Percentiles rank a stretch among this genome's conserved stretches.
Conservation (phyloP, 108 stramenopile species). For the Aurantiochytrium sp. region DNA sequence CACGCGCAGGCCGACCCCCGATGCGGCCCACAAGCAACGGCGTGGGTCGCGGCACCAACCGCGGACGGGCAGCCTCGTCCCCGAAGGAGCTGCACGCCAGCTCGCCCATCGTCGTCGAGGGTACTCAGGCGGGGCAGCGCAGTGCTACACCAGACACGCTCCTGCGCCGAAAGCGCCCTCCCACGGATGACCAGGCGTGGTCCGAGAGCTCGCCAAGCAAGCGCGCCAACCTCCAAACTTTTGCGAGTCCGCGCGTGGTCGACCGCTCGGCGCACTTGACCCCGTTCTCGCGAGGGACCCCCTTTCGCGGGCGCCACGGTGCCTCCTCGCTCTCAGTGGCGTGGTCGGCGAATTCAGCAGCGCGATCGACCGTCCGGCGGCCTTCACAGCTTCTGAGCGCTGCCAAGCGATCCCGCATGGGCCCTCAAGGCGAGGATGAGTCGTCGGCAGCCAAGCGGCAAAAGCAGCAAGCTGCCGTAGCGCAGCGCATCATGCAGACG, state of each 20-base stretch:
- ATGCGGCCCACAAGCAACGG: too few species aligned
- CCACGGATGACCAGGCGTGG: not conserved
- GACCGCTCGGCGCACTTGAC: not conserved
- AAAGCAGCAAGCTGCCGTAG: not conserved
- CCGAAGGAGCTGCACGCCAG: too few species aligned
- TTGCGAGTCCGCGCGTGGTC: not conserved
- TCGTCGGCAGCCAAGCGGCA: not conserved
- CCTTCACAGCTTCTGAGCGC: not conserved
- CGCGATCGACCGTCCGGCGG: not conserved
- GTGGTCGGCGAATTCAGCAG: not conserved
- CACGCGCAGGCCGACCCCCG: too few species aligned
- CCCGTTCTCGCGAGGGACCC: not conserved
- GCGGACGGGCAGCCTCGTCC: too few species aligned
- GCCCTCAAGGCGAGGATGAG: not conserved
- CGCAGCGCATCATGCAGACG: constrained; percentile 24
- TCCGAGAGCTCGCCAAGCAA: not conserved
- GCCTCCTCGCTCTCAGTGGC: not conserved
- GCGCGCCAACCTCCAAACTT: not conserved
- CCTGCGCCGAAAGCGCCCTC: not conserved
- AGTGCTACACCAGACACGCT: not conserved
- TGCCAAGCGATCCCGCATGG: not conserved
- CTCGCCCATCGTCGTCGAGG: too few species aligned
- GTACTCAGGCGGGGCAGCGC: not conserved
- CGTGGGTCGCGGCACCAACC: too few species aligned
- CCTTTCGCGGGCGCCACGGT: not conserved